phyloP scores from a whole-genome alignment of 2,329 filamentous ascomycete genomes.

The Sporothrix pallida region DNA sequence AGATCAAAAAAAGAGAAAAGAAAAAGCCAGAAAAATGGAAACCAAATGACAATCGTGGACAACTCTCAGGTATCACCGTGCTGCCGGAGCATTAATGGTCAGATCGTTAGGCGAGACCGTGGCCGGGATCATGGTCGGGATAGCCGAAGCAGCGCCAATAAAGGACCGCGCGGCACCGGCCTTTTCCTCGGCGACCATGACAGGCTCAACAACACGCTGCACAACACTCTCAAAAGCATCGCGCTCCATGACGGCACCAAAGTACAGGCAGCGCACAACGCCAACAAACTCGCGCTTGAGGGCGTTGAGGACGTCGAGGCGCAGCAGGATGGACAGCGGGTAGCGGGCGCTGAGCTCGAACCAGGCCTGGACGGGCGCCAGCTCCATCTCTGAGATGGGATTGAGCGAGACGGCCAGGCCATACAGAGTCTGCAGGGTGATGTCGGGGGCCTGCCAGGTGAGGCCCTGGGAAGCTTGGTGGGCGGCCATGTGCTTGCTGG shows the following conservation, averaged over 20 bases:
- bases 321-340: conserved; percentile 49
- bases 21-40: background rate
- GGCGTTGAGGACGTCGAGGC: conserved; percentile 44
- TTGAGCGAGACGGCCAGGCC: conserved; percentile 55
- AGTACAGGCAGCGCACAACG: conserved; percentile 55
- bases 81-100: background rate
- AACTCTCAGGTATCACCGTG: background rate
- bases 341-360: conserved; percentile 57
- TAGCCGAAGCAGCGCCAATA: background rate
- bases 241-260: conserved; percentile 56
- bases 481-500: conserved; percentile 10
- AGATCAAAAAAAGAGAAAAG: background rate
- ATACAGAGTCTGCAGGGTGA: conserved; percentile 53
- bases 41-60: background rate
- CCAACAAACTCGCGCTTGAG: conserved; percentile 52
- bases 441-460: conserved; percentile 49
- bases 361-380: conserved; percentile 61
- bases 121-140: background rate
- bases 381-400: conserved; percentile 48
- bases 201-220: conserved; percentile 47
- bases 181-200: conserved; percentile 29
- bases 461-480: conserved; percentile 35
- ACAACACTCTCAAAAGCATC: conserved; percentile 55
- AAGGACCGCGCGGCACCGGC: background rate
- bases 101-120: conserved; percentile 18